Base-by-base conservation (phyloP, 164 flowering plant genomes). In the Nymphaea thermarum region DNA sequence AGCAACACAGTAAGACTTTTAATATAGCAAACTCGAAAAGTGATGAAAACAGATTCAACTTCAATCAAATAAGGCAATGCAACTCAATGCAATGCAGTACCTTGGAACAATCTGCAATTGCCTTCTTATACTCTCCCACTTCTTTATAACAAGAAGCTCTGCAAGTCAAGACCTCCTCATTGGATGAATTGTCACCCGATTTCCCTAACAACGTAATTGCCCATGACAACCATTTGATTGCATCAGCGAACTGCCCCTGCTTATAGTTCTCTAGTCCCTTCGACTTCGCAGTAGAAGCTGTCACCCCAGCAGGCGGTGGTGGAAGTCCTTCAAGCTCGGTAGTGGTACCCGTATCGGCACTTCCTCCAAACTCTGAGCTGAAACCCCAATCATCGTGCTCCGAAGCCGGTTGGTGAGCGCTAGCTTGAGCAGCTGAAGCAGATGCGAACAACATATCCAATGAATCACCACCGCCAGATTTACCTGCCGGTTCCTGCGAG, bases 201-300 rank as follows among this genome's bases (percentile, higher is more conserved):
- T 88, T 91, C 82, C 88, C 97, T 15, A 87, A 76, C 67, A 94
- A 88, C 72, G 80, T 59, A 1, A 83, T 78, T 42, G 98, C 95
- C 98, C 98, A 94, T 64, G 98, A 91, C 36, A 94, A 79, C 97
- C 96, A 94, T 80, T 94, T 94, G 53, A 94, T 89, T 51, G 98
- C 98, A 84, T 94, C 96, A n/a, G 97, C 87, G 79, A 79, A 92
- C 59, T 94, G 98, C 5, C 98, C 98, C 72, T 90, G 91, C 81
- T 86, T 91, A 74, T 91, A 71, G 72, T 83, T 85, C 66, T 94
- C 96, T 79, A 88, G 25, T n/a, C 97, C 98, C 80, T 91, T 94
- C 66, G 68, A 80, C 78, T 84, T 89, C n/a, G 98, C 96, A 5
- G 77, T 42, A 5, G 90, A 73, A 71, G 87, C 89, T 3, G 89